Evolutionary conservation across 805 yeast species (phyloP).

Genomic region (Starmera caribaea): DNA sequence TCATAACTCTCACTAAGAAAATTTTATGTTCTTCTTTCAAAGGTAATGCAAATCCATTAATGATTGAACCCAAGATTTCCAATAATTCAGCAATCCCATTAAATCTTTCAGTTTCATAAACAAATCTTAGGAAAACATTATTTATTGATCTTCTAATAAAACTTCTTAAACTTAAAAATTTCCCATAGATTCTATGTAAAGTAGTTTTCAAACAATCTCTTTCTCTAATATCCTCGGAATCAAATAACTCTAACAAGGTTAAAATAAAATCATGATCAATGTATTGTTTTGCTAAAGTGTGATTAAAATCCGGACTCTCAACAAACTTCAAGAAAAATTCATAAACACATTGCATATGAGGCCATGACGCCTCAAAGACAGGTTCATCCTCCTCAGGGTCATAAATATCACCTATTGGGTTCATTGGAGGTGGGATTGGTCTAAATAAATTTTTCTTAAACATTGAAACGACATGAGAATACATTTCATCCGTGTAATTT

Average conservation of each 20-base stretch:
- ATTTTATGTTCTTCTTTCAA: slow-evolving; percentile 94
- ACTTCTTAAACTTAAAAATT: slow-evolving; percentile 80
- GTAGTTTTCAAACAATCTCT: slow-evolving; percentile 93
- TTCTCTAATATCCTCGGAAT: slow-evolving; percentile 94
- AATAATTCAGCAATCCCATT: slow-evolving; percentile 92
- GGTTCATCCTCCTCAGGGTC: slow-evolving; percentile 99
- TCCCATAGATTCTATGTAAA: slow-evolving; percentile 91
- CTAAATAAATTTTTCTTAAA: slow-evolving; percentile 82
- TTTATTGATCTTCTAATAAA: slow-evolving; percentile 86
- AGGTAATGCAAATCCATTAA: slow-evolving; percentile 96
- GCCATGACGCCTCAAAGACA: slow-evolving; percentile 94
- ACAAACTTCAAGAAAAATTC: slow-evolving; percentile 89
- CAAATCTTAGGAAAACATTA: slow-evolving; percentile 86
- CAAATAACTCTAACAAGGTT: slow-evolving; percentile 78
- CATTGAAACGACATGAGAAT: slow-evolving; percentile 81
- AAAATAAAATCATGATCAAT: slow-evolving; percentile 87
- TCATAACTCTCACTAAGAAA: slow-evolving; percentile 72
- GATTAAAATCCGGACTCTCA: slow-evolving; percentile 91
- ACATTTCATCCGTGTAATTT: slow-evolving; percentile 84
- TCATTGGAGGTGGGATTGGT: slow-evolving; percentile 97
- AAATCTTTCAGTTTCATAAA: slow-evolving; percentile 91
- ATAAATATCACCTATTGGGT: slow-evolving; percentile 90
- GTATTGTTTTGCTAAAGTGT: slow-evolving; percentile 84
- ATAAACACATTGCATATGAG: slow-evolving; percentile 95
- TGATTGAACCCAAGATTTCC: slow-evolving; percentile 92